Evolutionary conservation across 1,139 yeast species (phyloP).

Genomic region (Geotrichum phurueaensis): DNA sequence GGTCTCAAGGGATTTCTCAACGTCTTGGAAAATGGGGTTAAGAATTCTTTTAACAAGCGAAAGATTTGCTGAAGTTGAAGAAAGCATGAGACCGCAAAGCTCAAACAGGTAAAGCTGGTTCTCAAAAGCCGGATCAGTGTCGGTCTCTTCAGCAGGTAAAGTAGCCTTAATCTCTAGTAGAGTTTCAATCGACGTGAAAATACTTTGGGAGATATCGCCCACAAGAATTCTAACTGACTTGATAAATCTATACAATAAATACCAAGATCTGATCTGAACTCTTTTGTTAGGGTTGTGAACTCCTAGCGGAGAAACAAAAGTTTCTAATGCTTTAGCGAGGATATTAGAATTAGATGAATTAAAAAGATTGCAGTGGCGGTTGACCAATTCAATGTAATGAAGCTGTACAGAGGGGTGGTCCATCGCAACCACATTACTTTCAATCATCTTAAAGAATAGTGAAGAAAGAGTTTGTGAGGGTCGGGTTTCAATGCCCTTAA

Average conservation of each 20-base stretch:
- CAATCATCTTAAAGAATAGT: constrained; percentile 59
- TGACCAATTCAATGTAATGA: constrained; percentile 74
- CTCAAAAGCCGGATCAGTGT: constrained; percentile 62
- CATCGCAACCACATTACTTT: constrained; percentile 45
- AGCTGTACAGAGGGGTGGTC: constrained; percentile 74
- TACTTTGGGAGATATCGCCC: constrained; percentile 41
- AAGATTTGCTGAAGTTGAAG: constrained; percentile 29
- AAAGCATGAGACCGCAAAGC: constrained; percentile 36
- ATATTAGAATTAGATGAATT: constrained; percentile 45
- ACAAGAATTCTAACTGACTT: constrained; percentile 67
- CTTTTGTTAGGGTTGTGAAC: constrained; percentile 57
- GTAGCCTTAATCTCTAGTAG: constrained; percentile 57
- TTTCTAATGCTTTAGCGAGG: constrained; percentile 59
- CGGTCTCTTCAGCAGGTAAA: constrained; percentile 45
- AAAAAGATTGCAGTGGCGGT: constrained; percentile 69
- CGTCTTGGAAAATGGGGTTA: constrained; percentile 69
- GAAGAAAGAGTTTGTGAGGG: constrained; percentile 34
- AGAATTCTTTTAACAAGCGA: constrained; percentile 44
- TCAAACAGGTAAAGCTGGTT: constrained; percentile 81
- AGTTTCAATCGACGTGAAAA: constrained; percentile 48
- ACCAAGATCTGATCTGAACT: constrained; percentile 86
- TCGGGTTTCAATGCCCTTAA: constrained; percentile 44
- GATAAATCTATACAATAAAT: constrained; percentile 74
- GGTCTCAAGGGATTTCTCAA: constrained; percentile 49
- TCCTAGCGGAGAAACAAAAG: constrained; percentile 76